phyloP scores from a whole-genome alignment of 176 grass and related monocot genomes.

The Themeda triandra region DNA sequence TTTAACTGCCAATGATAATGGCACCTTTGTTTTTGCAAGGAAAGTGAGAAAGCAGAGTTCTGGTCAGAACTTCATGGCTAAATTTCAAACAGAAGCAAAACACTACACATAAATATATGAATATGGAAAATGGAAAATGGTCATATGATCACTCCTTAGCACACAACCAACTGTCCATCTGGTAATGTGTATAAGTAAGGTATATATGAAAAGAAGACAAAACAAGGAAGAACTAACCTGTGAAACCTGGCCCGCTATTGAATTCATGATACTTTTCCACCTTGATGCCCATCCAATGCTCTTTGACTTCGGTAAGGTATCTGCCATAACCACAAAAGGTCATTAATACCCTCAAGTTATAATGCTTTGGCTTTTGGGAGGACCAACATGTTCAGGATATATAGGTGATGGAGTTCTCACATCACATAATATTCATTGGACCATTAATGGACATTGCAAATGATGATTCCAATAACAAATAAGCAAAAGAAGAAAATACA shows the following conservation, averaged over 20 bases:
- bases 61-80: not conserved
- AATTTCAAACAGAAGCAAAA: not conserved
- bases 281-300: constrained; percentile 51
- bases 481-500: not conserved
- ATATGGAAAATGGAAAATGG: not conserved
- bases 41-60: constrained; percentile 12
- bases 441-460: not conserved
- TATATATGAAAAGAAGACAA: constrained; percentile 5
- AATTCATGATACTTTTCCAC: constrained; percentile 75
- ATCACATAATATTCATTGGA: not conserved
- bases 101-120: not conserved
- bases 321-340: constrained; percentile 28
- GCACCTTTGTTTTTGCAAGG: constrained; percentile 67
- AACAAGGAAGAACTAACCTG: constrained; percentile 38
- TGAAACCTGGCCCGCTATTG: constrained; percentile 77
- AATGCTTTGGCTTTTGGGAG: not conserved
- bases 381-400: not conserved
- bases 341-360: not conserved
- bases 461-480: not conserved
- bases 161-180: not conserved
- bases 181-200: not conserved
- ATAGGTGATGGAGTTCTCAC: not conserved
- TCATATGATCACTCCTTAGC: not conserved
- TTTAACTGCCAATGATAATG: constrained; percentile 63
- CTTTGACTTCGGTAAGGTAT: constrained; percentile 45